Conservation (phyloP, 108 stramenopile species). For the Cylindrotheca closterium region DNA sequence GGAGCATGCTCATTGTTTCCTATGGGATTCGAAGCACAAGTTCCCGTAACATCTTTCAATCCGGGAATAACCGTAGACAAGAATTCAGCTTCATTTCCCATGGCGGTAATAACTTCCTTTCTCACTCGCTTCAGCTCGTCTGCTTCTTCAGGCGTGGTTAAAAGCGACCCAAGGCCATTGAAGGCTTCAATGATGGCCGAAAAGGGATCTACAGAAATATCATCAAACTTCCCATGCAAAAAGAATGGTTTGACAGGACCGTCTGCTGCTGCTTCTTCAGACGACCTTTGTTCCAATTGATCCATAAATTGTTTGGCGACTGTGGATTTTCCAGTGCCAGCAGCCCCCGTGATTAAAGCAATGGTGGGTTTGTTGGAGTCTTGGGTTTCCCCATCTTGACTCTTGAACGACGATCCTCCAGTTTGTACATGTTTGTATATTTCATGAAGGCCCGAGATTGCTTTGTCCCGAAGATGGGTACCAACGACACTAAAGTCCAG, state of each 20-base stretch:
- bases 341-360: background rate
- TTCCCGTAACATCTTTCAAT: background rate
- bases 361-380: background rate
- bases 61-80: constrained; percentile 8
- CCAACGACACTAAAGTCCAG: too few relatives aligned
- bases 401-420: background rate
- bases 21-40: background rate
- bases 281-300: background rate
- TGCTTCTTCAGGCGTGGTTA: background rate
- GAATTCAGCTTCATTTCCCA: background rate
- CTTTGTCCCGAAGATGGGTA: too few relatives aligned
- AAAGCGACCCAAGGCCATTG: background rate
- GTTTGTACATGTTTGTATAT: constrained; percentile 2
- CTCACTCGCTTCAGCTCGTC: constrained; percentile 4
- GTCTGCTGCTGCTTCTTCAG: background rate
- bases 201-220: constrained; percentile 3
- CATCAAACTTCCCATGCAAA: constrained; percentile 15
- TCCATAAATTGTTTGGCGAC: constrained; percentile 8
- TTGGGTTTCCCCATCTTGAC: background rate
- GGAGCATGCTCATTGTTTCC: constrained; percentile 8
- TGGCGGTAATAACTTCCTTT: background rate
- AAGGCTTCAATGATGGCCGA: constrained; percentile 13
- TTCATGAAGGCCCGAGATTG: background rate
- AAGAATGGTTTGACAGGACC: constrained; percentile 1
- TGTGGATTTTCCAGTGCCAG: constrained; percentile 13